phyloP scores from a whole-genome alignment of 2,329 filamentous ascomycete genomes.

The Cyphellophora europaea region DNA sequence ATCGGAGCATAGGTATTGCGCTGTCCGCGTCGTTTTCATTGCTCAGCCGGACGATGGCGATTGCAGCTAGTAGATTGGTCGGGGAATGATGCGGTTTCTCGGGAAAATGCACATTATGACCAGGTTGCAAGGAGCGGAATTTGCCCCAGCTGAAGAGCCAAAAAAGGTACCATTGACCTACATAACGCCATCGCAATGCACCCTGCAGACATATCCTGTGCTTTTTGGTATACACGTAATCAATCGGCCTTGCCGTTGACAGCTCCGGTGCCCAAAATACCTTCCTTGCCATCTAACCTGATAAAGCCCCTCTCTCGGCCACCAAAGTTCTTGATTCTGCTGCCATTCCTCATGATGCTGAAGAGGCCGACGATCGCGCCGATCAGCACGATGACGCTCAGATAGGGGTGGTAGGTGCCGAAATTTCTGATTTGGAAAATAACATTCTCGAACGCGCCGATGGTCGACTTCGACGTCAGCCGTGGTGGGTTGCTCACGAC shows the following conservation, averaged over 20 bases:
- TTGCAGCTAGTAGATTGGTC: no score
- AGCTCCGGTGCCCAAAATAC: constrained; percentile 24
- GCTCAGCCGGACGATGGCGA: no score
- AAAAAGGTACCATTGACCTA: no score
- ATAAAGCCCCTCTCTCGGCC: constrained; percentile 33
- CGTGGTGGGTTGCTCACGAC: constrained; percentile 40
- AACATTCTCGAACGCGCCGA: constrained; percentile 35
- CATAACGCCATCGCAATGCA: no score
- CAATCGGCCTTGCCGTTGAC: constrained; percentile 39
- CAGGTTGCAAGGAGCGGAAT: no score
- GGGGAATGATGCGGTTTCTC: no score
- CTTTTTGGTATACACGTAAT: constrained; percentile 1
- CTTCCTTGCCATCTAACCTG: constrained; percentile 39
- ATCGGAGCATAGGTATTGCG: no score
- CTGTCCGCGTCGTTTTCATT: no score
- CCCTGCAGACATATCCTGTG: no score
- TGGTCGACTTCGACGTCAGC: constrained; percentile 39
- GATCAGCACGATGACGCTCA: constrained; percentile 31
- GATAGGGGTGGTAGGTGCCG: constrained; percentile 32
- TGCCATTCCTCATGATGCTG: constrained; percentile 22
- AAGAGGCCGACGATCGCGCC: constrained; percentile 25
- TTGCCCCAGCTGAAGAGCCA: no score
- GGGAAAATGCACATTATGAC: no score
- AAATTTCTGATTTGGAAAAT: constrained; percentile 37
- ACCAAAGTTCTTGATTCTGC: constrained; percentile 18